Base-by-base conservation (phyloP, 2,329 filamentous ascomycete species). In the Ophiocordyceps camponoti-leonardi region DNA sequence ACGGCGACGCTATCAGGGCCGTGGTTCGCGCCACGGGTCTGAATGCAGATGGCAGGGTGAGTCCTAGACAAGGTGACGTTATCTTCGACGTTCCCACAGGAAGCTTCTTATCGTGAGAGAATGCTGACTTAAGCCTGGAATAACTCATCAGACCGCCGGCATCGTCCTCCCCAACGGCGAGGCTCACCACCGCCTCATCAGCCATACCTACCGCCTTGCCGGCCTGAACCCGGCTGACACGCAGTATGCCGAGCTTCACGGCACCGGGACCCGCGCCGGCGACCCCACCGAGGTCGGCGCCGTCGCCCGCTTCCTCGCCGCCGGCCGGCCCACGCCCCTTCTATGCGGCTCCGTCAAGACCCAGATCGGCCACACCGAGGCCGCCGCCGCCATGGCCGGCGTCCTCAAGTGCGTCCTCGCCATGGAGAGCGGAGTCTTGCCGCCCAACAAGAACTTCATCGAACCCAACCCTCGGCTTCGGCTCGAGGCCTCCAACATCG, bases 191-290 rank as follows among this genome's bases (percentile, higher is more conserved):
- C 50, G 49, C 1, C 54, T 67, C 3, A 69, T 68, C 22, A 51
- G 58, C 31, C 53, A 57, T 1, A 58, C 60, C 0, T 70, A 70
- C 48, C 35, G 47, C 0, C 48, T 50, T 5, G 55, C 53, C 2
- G 52, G 54, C 11, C 49, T 65, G 14, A 49, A 52, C 19, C 56
- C 55, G 10, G 45, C 45, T 1, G 59, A 62, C 6, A 55, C 53
- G 19, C 56, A 54, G 6, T 66, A 57, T 43, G 52, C 66, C 33
- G 72, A 78, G 51, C 68, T 68, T 4, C 74, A 78, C 52, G 73
- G 72, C 18, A 76, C 73, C 0, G 73, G 72, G 7, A 78, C 74
- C n/a, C 61, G 61, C 31, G 67, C 67, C 1, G 75, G 75, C 2
- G 74, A 78, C 48, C 72, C 72, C 0, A 66, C 70, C n/a, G 74